A percentile compares a stretch with the other conserved stretches of the same genome.
These are phyloP conservation scores for Penstemon eatonii DNA, from an alignment of 257 asterid genomes.

Conservation along the genomic window DNA sequence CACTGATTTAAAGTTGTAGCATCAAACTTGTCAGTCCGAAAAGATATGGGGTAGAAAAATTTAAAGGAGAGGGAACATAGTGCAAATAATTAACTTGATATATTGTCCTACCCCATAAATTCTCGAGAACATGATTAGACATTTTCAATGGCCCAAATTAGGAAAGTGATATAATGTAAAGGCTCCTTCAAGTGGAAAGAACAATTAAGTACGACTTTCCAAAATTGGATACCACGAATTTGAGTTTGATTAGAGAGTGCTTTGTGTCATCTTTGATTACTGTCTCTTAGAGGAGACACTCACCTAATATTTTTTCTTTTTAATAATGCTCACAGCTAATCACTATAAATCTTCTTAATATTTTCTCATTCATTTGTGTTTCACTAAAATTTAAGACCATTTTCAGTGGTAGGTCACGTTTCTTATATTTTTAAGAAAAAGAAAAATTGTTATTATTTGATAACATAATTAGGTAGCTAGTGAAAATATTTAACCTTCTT, in stretches of 20 bases:
- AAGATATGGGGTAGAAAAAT: neutral
- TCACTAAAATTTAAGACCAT: too few species aligned
- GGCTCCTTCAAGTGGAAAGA: neutral
- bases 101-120: neutral
- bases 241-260: neutral
- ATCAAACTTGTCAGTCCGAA: too few species aligned
- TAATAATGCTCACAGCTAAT: neutral
- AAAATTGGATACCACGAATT: slow-evolving; percentile 5
- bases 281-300: slow-evolving; percentile 20
- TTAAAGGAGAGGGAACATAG: neutral
- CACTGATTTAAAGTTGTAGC: too few species aligned
- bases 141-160: slow-evolving; percentile 14
- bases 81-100: neutral
- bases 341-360: neutral
- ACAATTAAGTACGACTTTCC: slow-evolving; percentile 20
- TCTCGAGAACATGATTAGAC: neutral
- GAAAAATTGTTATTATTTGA: too few species aligned
- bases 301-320: neutral
- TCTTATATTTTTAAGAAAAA: too few species aligned
- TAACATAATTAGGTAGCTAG: too few species aligned
- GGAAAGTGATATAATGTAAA: slow-evolving; percentile 14
- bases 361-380: neutral
- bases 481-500: too few species aligned
- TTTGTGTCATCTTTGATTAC: slow-evolving; percentile 16
- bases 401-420: too few species aligned